These are phyloP conservation scores for Mycocentrospora acerina DNA, from an alignment of 2,329 filamentous ascomycete genomes.

Conservation along the genomic window DNA sequence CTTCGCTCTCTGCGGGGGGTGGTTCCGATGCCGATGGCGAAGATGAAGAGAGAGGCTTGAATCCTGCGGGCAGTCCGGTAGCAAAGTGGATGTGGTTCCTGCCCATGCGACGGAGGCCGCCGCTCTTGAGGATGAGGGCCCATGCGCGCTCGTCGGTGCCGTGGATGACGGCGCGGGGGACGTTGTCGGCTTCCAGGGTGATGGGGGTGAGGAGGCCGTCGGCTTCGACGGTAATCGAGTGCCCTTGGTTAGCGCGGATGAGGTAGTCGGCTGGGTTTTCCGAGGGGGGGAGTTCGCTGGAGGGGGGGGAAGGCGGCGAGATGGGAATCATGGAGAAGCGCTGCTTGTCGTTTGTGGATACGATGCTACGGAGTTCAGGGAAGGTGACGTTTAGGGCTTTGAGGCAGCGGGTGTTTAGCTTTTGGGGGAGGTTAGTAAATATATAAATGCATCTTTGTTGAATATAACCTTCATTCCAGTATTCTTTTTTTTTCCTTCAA, in stretches of 20 bases:
- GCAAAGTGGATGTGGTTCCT: slow-evolving; percentile 91
- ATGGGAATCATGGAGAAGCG: slow-evolving; percentile 76
- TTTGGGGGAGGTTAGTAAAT: slow-evolving; percentile 6
- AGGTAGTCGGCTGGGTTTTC: slow-evolving; percentile 68
- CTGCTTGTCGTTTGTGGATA: slow-evolving; percentile 82
- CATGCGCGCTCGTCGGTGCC: slow-evolving; percentile 86
- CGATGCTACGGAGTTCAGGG: slow-evolving; percentile 68
- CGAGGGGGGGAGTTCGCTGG: slow-evolving; percentile 9
- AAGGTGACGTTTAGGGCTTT: slow-evolving; percentile 72
- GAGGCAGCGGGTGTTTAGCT: slow-evolving; percentile 62
- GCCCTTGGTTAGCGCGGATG: slow-evolving; percentile 95
- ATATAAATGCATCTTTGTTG: too few relatives aligned
- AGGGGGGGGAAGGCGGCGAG: slow-evolving; percentile 7
- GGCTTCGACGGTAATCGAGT: slow-evolving; percentile 77
- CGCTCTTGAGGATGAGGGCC: slow-evolving; percentile 70
- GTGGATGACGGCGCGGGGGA: slow-evolving; percentile 74
- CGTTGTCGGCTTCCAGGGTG: slow-evolving; percentile 52
- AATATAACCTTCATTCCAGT: too few relatives aligned
- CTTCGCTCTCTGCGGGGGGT: slow-evolving; percentile 28
- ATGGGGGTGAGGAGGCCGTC: slow-evolving; percentile 70
- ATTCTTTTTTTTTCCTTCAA: too few relatives aligned
- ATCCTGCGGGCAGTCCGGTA: slow-evolving; percentile 63
- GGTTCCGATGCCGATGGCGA: background rate
- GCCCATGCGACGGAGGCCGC: slow-evolving; percentile 78
- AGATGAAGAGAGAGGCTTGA: slow-evolving; percentile 24